phyloP scores from a whole-genome alignment of 208 protist genomes.

The Crithidia expoeki region DNA sequence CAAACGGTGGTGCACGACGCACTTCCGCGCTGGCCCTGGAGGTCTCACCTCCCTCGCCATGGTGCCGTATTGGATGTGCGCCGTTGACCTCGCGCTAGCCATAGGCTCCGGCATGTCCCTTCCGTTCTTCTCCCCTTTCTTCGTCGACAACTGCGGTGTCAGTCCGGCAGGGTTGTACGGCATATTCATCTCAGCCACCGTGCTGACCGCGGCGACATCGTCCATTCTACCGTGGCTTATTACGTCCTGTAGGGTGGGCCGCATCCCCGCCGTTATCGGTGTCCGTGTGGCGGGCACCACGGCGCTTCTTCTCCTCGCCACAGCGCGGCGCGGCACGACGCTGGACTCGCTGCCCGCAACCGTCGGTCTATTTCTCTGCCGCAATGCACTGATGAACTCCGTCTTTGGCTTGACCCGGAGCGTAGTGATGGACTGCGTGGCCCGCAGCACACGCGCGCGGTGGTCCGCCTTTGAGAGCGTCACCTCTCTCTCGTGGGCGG shows the following conservation, averaged over 20 bases:
- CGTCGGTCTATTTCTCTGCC: slow-evolving; percentile 39
- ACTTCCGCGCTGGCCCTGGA: not conserved
- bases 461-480: slow-evolving; percentile 78
- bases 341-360: slow-evolving; percentile 13
- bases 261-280: slow-evolving; percentile 37
- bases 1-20: not conserved
- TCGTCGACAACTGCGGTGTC: slow-evolving; percentile 27
- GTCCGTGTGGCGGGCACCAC: slow-evolving; percentile 44
- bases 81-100: slow-evolving; percentile 49
- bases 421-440: slow-evolving; percentile 74
- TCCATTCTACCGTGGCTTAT: slow-evolving; percentile 32
- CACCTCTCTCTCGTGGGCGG: slow-evolving; percentile 64
- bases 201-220: slow-evolving; percentile 30
- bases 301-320: slow-evolving; percentile 33
- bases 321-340: not conserved
- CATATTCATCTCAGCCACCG: slow-evolving; percentile 42
- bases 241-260: slow-evolving; percentile 13
- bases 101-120: slow-evolving; percentile 64
- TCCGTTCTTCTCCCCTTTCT: slow-evolving; percentile 55
- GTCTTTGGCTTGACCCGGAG: slow-evolving; percentile 63
- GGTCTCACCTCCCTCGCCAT: slow-evolving; percentile 12
- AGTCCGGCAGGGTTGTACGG: slow-evolving; percentile 37
- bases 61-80: slow-evolving; percentile 60
- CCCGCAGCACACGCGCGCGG: slow-evolving; percentile 43
- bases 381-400: slow-evolving; percentile 73